Base-by-base conservation (phyloP, 345 rosid genomes). In the Heritiera fomes region DNA sequence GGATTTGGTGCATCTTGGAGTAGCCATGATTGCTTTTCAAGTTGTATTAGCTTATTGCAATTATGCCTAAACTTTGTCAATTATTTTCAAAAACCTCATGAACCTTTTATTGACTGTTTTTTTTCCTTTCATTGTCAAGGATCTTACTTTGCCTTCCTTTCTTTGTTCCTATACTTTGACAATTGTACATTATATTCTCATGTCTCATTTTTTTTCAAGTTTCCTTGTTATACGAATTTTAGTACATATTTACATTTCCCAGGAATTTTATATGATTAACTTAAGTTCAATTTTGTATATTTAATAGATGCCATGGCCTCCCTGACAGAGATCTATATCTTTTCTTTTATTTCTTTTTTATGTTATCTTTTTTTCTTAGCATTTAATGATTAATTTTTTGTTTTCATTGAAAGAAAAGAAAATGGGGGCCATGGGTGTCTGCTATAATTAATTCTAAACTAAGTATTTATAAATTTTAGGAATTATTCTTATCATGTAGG, bases 341-440 rank as follows among this genome's bases (percentile, higher is more conserved):
- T 13, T 70, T 52, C 53, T 70, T 70, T 70, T 47, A 30, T 30
- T 14, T 15, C 20, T 14, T 30, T 30, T 50, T 71, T 0, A 53
- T 72, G 63, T 18, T 38, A 52, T 7, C 3, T 14, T 9, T 53
- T 28, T 53, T 38, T 34, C 17, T 18, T 72, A 17, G 63, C 32
- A 55, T 55, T 55, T 73, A 55, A 40, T 38, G 63, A 72, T 72
- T 72, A n/a, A 23, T 43, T 34, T 72, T 55, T 38, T n/a, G 12
- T 47, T 70, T 46, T 47, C 64, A 38, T 73, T n/a, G 11, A 17
- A 73, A 30, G 41, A 62, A 30, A 30, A 12, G 14, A 61, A n/a
- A 55, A 73, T 15, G 32, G 75, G 62, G 76, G 64, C 76, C 63
- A 53, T 73, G 49, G 63, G 47, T 72, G 75, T 72, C 40, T 55